Evolutionary conservation across 2,329 filamentous ascomycete genomes (phyloP).

Genomic region (Daldinia sp.): DNA sequence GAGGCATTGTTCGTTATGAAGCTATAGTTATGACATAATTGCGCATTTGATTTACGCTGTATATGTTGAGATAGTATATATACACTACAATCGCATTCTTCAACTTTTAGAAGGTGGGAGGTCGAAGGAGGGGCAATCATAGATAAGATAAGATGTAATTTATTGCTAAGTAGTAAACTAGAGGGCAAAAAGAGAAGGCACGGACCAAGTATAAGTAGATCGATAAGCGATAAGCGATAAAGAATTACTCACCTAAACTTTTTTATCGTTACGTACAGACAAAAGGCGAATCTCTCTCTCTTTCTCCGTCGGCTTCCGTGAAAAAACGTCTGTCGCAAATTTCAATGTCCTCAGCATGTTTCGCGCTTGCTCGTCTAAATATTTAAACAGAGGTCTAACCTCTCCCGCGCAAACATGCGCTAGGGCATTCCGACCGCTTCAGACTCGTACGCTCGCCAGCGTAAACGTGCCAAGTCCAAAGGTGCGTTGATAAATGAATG

Average conservation of each 20-base stretch:
- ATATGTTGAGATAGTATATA: too few species aligned
- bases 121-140: not conserved
- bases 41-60: not conserved
- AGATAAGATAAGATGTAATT: conserved; percentile 9
- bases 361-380: conserved; percentile 46
- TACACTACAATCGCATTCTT: not conserved
- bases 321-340: conserved; percentile 12
- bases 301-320: conserved; percentile 9
- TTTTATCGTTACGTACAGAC: conserved; percentile 39
- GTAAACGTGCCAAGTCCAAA: conserved; percentile 46
- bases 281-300: conserved; percentile 29
- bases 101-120: conserved; percentile 13
- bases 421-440: conserved; percentile 35
- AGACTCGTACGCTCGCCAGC: conserved; percentile 43
- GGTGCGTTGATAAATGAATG: conserved; percentile 27
- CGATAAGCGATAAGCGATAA: conserved; percentile 29
- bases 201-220: not conserved
- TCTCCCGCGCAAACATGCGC: conserved; percentile 37
- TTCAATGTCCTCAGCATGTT: conserved; percentile 45
- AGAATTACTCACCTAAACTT: conserved; percentile 21
- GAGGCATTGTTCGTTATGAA: not conserved
- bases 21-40: not conserved
- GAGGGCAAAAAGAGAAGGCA: conserved; percentile 3
- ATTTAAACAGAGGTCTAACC: conserved; percentile 43
- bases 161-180: conserved; percentile 5